A percentile compares a stretch with the other conserved stretches of the same genome.
phyloP scores from a whole-genome alignment of 805 yeast species.

The Dipodascus albidus region DNA sequence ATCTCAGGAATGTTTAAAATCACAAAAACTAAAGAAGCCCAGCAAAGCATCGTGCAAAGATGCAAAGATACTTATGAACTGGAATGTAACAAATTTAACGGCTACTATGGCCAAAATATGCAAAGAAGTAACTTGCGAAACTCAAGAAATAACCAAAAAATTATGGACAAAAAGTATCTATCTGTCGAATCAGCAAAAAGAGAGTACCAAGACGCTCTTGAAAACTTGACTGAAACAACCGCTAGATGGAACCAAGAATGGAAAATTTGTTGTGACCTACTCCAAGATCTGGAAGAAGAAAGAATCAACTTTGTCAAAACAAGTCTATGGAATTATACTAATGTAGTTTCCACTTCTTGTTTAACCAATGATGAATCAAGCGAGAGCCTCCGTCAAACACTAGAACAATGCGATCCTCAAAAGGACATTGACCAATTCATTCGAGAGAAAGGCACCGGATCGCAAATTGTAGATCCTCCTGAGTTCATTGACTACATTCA shows the following conservation, averaged over 20 bases:
- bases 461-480: constrained; percentile 46
- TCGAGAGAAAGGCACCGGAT: constrained; percentile 50
- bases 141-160: constrained; percentile 49
- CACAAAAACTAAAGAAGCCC: constrained; percentile 32
- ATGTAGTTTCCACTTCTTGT: constrained; percentile 61
- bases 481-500: constrained; percentile 49
- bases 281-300: constrained; percentile 62
- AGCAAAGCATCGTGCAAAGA: constrained; percentile 25
- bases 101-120: constrained; percentile 38
- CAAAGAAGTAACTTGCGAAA: constrained; percentile 27
- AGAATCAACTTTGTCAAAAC: constrained; percentile 58
- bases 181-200: constrained; percentile 33
- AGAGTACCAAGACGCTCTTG: constrained; percentile 46
- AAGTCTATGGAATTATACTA: constrained; percentile 69
- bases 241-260: constrained; percentile 65
- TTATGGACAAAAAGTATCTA: constrained; percentile 38
- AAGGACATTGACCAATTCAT: constrained; percentile 48
- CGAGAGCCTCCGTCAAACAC: constrained; percentile 52
- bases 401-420: constrained; percentile 57
- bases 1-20: constrained; percentile 48
- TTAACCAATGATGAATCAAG: constrained; percentile 69
- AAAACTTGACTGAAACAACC: constrained; percentile 43
- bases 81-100: constrained; percentile 48
- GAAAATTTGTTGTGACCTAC: constrained; percentile 47
- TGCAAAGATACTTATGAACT: constrained; percentile 38